Evolutionary conservation across 352 stramenopile species (phyloP).

Genomic region (Thalassiosira sp.): DNA sequence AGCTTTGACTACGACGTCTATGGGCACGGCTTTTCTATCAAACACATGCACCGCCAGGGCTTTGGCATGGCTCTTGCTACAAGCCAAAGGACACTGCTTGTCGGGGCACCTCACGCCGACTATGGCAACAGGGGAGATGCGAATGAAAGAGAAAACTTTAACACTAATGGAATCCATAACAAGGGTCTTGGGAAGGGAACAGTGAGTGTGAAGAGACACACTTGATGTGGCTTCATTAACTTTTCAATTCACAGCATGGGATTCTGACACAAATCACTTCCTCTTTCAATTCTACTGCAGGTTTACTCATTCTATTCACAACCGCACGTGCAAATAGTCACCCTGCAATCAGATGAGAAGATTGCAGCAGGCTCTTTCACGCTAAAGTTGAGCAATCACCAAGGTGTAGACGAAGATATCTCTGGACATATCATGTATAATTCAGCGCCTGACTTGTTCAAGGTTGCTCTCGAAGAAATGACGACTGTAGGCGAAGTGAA

Average conservation of each 20-base stretch:
- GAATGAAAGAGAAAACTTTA: constrained; percentile 58
- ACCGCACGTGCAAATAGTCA: constrained; percentile 66
- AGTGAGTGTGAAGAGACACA: no score
- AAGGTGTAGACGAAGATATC: constrained; percentile 79
- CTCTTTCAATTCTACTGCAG: no score
- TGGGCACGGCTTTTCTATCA: constrained; percentile 65
- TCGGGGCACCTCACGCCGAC: constrained; percentile 88
- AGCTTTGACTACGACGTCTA: constrained; percentile 87
- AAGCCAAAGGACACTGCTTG: constrained; percentile 86
- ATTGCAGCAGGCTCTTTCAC: constrained; percentile 82
- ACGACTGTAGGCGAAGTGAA: constrained; percentile 85
- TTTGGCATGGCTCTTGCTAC: constrained; percentile 89
- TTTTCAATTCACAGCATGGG: no score
- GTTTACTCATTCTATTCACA: constrained; percentile 77
- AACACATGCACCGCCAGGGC: constrained; percentile 85
- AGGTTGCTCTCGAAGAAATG: constrained; percentile 84
- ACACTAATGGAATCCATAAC: constrained; percentile 73
- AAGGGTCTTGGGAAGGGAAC: constrained; percentile 66
- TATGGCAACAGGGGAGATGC: constrained; percentile 74
- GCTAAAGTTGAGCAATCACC: constrained; percentile 79
- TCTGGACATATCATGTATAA: constrained; percentile 54
- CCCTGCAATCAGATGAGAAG: constrained; percentile 60
- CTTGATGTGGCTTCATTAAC: no score
- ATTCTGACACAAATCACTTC: no score
- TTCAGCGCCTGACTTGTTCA: constrained; percentile 82